Base-by-base conservation (phyloP, 2,329 filamentous ascomycete genomes). In the Fusarium odoratissimum region DNA sequence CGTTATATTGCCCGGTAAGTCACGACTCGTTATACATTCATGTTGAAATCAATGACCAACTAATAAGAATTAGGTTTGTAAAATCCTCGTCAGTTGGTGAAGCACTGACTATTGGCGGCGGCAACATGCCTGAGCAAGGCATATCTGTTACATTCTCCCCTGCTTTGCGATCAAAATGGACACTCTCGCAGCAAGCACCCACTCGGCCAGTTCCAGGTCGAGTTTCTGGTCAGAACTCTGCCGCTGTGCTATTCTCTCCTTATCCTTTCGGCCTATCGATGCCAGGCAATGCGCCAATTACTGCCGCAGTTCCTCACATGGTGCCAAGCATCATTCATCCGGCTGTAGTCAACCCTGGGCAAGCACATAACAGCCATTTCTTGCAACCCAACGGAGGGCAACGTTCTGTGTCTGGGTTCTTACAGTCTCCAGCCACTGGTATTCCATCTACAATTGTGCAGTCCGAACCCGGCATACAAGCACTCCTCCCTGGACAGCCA, bases 101-200 rank as follows among this genome's bases (percentile, higher is more conserved):
- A 38, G 79, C 80, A 4, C 61, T 82, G 44, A 52, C 60, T 19
- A 68, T 75, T 48, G 74, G 69, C 4, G 52, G 62, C 11, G 74
- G 75, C 9, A 42, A 41, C 13, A 69, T 82, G 44, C 67, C 67
- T 8, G 80, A 80, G 42, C 74, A 73, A 33, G 66, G 69, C 4
- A 62, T 82, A 13, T 70, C 71, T 9, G 35, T 82, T 25, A 45
- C 5, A 19, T 77, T 82, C 33, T 65, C 66, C 8, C 77, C 81
- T 7, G 71, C 75, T 10, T 46, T 78, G 51, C 73, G 79, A 31
- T 82, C 80, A 5, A 82, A 81, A 64, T 82, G 81, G 81, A 62
- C 62, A 33, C 44, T 54, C 16, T 46, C 64, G 14, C 31, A 49
- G 12, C 49, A 62, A 23, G 55, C 60, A 17, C 55, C 62, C 21